Conservation (phyloP, 2,329 filamentous ascomycete species). For the Colletotrichum sp. region DNA sequence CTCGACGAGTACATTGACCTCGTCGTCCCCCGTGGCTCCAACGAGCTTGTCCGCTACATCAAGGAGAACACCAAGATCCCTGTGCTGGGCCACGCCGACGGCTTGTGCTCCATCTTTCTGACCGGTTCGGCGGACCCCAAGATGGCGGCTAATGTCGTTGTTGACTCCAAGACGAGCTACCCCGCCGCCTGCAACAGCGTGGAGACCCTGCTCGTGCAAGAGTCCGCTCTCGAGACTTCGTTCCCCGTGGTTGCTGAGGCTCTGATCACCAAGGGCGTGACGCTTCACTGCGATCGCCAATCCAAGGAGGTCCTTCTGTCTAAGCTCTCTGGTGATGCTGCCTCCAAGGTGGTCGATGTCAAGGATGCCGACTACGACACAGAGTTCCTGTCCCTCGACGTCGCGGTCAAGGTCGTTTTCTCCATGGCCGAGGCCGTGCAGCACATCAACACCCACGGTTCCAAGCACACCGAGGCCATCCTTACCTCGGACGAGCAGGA, state of each 20-base stretch:
- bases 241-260: conserved; percentile 77
- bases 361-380: conserved; percentile 79
- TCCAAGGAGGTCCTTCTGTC: conserved; percentile 69
- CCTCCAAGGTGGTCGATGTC: conserved; percentile 66
- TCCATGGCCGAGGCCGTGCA: conserved; percentile 73
- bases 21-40: conserved; percentile 90
- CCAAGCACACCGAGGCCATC: conserved; percentile 93
- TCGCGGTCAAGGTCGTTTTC: conserved; percentile 83
- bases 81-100: conserved; percentile 94
- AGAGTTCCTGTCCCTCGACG: conserved; percentile 84
- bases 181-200: conserved; percentile 93
- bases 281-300: conserved; percentile 76
- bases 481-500: conserved; percentile 71
- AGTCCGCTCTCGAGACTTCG: conserved; percentile 64
- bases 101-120: conserved; percentile 87
- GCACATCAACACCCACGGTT: conserved; percentile 93
- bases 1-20: conserved; percentile 91
- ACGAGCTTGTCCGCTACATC: conserved; percentile 88
- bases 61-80: conserved; percentile 93
- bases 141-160: conserved; percentile 76
- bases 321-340: conserved; percentile 16
- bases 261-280: conserved; percentile 78
- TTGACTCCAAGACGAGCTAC: conserved; percentile 94
- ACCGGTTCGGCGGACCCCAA: conserved; percentile 76
- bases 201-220: conserved; percentile 90